These are phyloP conservation scores for Backusella sp. DNA, from an alignment of 192 early-diverging fungal genomes.

Conservation along the genomic window DNA sequence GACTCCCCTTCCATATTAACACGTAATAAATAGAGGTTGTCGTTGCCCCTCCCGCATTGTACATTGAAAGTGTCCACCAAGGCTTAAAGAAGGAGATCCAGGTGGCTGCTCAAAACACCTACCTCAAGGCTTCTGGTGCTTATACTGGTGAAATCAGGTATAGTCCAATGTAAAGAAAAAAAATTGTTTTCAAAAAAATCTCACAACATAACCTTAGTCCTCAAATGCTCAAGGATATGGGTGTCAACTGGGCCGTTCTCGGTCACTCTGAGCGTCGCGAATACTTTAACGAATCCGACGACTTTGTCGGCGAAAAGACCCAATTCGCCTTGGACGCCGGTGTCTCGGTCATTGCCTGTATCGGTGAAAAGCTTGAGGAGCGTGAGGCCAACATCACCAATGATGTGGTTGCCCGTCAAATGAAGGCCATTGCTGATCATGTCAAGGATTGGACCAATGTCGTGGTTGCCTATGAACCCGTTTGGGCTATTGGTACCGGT, in stretches of 20 bases:
- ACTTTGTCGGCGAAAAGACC: conserved; percentile 88
- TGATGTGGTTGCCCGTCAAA: conserved; percentile 86
- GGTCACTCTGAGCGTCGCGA: conserved; percentile 99
- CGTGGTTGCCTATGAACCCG: conserved; percentile 99
- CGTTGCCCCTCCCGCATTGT: conserved; percentile 90
- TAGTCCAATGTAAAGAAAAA: not conserved
- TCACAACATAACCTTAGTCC: conserved; percentile 37
- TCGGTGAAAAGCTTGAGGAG: conserved; percentile 95
- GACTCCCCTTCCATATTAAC: too few relatives aligned
- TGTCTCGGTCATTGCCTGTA: conserved; percentile 91
- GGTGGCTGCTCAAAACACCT: conserved; percentile 97
- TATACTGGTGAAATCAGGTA: conserved; percentile 92
- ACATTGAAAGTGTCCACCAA: conserved; percentile 78
- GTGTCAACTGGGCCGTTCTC: conserved; percentile 92
- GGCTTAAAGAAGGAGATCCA: conserved; percentile 79
- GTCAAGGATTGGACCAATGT: conserved; percentile 89
- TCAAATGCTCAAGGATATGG: conserved; percentile 95
- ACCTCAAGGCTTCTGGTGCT: conserved; percentile 82
- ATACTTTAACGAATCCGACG: conserved; percentile 85
- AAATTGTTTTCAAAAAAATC: not conserved
- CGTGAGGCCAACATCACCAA: conserved; percentile 87
- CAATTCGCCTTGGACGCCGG: conserved; percentile 83
- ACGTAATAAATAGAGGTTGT: conserved; percentile 82
- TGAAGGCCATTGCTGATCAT: conserved; percentile 77
- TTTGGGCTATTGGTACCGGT: conserved; percentile 99